These are phyloP conservation scores for Ogataea parapolymorpha DNA, from an alignment of 805 yeast genomes.

Conservation along the genomic window DNA sequence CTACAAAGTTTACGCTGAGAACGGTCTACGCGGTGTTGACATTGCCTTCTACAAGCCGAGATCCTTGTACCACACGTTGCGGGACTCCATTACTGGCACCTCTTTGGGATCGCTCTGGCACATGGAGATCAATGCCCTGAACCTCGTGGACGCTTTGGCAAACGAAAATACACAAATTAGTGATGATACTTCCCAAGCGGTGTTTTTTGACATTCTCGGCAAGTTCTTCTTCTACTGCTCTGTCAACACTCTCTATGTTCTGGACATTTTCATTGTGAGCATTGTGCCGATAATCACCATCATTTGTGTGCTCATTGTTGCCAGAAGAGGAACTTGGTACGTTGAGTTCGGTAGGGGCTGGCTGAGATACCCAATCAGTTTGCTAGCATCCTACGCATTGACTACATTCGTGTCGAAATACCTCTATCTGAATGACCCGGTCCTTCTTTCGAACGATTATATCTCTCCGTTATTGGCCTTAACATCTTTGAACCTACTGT, in stretches of 20 bases:
- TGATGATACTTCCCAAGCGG: conserved; percentile 42
- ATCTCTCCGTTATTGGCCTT: conserved; percentile 47
- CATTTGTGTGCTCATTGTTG: conserved; percentile 45
- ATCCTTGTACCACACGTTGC: conserved; percentile 73
- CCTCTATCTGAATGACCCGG: conserved; percentile 43
- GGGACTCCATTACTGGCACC: conserved; percentile 65
- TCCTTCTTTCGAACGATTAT: conserved; percentile 49
- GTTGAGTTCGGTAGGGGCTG: conserved; percentile 41
- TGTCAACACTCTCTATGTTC: conserved; percentile 43
- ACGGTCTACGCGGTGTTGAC: conserved; percentile 82
- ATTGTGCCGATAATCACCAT: conserved; percentile 52
- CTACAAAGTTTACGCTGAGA: conserved; percentile 62
- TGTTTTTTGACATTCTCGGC: conserved; percentile 65
- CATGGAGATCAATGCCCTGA: conserved; percentile 73
- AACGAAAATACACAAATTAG: conserved; percentile 31
- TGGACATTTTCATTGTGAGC: conserved; percentile 51
- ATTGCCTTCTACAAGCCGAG: conserved; percentile 87
- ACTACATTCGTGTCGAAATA: conserved; percentile 37
- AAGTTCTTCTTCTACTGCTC: conserved; percentile 52
- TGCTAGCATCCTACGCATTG: conserved; percentile 41
- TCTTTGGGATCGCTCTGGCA: conserved; percentile 74
- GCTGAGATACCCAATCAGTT: conserved; percentile 58
- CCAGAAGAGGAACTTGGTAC: conserved; percentile 46
- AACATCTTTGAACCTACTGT: conserved; percentile 45
- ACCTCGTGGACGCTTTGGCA: conserved; percentile 48